Base-by-base conservation (phyloP, 352 stramenopile genomes). In the Phytophthora citrophthora region DNA sequence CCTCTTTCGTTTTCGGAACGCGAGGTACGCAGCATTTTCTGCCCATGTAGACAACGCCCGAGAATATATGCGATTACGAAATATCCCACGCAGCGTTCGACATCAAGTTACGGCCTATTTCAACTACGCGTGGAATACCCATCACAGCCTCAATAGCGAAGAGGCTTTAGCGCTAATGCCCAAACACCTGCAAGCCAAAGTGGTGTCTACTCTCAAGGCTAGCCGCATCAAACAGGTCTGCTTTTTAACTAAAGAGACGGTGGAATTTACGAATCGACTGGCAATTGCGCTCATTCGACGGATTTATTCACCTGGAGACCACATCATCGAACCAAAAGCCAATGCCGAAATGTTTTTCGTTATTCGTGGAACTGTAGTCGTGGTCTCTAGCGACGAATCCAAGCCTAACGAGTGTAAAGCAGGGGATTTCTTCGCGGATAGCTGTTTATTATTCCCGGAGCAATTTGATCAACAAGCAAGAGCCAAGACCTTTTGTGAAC, bases 401-500 rank as follows among this genome's bases (percentile, higher is more conserved):
- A 61, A 62, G 0, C 39, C 65, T 0, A 89, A 86, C 16, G 79
- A 89, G 43, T 89, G 70, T 18, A 47, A 65, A 16, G 77, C 70
- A 0, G 83, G 79, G 0, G 83, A 89, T 31, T 89, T 85, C 29
- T 92, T 92, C 45, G 81, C 73, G 1, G 83, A 89, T 20, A 75
- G 44, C 31, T 90, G 81, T 31, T 52, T 92, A 9, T 59, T 90
- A 5, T 47, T 51, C 10, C 78, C 83, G 1, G 83, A 89, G 9
- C 68, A 70, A 27, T 89, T 79, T 38, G 79, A 90, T 41, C 77
- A 91, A 31, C 84, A 88, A 27, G 86, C 83, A 0, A 48, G 83
- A 0, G 86, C 86, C 1, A 91, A 92, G 63, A 91, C 83, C 0
- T 94, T 94, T 59, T 94, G 83, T 24, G 86, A 94, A 41, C 66